Evolutionary conservation across 2,329 filamentous ascomycete genomes (phyloP).

Genomic region (Penicillium fuscoglaucum): DNA sequence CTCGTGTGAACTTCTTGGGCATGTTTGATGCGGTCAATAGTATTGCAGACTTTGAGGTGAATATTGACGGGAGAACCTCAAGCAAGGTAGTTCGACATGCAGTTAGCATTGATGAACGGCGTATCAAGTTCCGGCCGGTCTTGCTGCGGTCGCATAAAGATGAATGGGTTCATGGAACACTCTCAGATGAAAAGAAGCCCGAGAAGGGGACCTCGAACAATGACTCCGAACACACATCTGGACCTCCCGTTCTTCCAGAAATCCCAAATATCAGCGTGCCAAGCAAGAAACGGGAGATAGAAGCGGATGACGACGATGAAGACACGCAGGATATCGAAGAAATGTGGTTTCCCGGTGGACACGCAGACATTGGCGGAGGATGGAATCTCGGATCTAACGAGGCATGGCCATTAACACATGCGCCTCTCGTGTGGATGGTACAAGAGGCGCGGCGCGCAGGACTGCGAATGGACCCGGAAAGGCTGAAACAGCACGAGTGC

Average conservation of each 20-base stretch:
- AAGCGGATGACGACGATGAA: not conserved
- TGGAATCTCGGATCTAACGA: constrained; percentile 60
- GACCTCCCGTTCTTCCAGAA: constrained; percentile 5
- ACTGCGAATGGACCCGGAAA: constrained; percentile 60
- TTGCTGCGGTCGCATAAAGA: constrained; percentile 11
- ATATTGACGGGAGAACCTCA: constrained; percentile 22
- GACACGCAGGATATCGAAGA: constrained; percentile 67
- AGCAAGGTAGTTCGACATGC: constrained; percentile 54
- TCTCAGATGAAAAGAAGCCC: not conserved
- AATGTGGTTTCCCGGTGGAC: constrained; percentile 69
- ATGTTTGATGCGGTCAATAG: constrained; percentile 32
- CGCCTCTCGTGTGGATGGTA: constrained; percentile 69
- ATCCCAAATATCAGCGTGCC: not conserved
- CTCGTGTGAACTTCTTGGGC: constrained; percentile 25
- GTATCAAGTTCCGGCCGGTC: constrained; percentile 50
- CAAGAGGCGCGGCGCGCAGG: constrained; percentile 62
- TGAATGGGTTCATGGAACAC: not conserved
- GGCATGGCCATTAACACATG: constrained; percentile 59
- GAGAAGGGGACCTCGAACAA: not conserved
- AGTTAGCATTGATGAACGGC: constrained; percentile 55
- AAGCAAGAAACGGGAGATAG: not conserved
- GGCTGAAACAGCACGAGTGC: constrained; percentile 24
- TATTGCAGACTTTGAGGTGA: constrained; percentile 22
- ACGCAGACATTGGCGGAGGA: constrained; percentile 74
- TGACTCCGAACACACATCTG: not conserved